Conservation (phyloP, 139 green algal species). For the Chlamydomonas sphaeroides region DNA sequence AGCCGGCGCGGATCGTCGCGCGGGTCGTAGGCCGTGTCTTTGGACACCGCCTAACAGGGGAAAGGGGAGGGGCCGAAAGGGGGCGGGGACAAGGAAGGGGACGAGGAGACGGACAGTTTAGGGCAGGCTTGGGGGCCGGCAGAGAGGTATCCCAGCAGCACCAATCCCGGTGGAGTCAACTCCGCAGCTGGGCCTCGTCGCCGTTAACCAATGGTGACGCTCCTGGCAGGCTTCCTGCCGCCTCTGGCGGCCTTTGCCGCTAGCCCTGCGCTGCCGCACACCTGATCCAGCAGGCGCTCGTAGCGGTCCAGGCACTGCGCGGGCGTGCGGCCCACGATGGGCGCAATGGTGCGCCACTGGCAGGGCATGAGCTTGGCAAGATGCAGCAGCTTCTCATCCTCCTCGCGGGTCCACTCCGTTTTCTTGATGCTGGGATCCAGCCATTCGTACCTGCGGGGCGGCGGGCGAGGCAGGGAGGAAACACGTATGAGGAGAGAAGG, state of each 20-base stretch:
- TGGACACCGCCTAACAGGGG: slow-evolving; percentile 40
- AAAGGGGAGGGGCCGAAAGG: not conserved
- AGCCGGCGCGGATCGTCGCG: slow-evolving; percentile 93
- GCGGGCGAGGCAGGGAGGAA: too few relatives aligned
- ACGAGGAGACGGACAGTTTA: too few relatives aligned
- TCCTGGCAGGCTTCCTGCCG: too few relatives aligned
- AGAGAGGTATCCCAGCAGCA: too few relatives aligned
- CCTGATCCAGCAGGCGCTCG: slow-evolving; percentile 81
- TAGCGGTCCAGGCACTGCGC: slow-evolving; percentile 97
- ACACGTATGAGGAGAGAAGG: too few relatives aligned
- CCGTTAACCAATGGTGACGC: too few relatives aligned
- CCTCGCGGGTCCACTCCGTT: slow-evolving; percentile 98
- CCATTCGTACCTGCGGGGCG: slow-evolving; percentile 94
- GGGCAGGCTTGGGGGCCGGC: too few relatives aligned
- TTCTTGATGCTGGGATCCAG: slow-evolving; percentile 99
- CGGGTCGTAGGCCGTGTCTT: slow-evolving; percentile 89
- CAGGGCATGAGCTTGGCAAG: slow-evolving; percentile 99
- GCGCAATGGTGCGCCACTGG: slow-evolving; percentile 99
- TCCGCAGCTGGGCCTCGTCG: too few relatives aligned
- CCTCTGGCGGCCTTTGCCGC: too few relatives aligned
- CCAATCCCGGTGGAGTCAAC: too few relatives aligned
- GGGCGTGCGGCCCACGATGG: slow-evolving; percentile 96
- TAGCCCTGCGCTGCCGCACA: too few relatives aligned
- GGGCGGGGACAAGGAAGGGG: not conserved
- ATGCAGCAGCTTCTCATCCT: slow-evolving; percentile 99